These are phyloP conservation scores for Trichoderma brevicompactum DNA, from an alignment of 2,329 filamentous ascomycete genomes.

Conservation along the genomic window DNA sequence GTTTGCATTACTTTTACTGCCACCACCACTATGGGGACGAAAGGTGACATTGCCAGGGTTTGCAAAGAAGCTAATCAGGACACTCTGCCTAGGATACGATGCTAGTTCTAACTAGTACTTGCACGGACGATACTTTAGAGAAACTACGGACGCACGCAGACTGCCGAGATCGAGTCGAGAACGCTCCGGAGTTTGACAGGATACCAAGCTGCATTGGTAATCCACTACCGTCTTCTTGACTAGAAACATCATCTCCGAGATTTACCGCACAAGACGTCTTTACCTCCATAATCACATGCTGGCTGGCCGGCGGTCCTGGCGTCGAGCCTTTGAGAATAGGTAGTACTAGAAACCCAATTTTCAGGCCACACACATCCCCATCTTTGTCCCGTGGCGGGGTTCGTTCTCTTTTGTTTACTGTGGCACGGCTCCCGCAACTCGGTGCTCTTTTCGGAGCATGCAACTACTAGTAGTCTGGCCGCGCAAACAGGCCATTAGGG, in stretches of 20 bases:
- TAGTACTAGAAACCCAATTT: too few relatives aligned
- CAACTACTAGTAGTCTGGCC: too few relatives aligned
- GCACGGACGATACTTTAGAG: too few relatives aligned
- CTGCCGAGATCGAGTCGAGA: conserved; percentile 2
- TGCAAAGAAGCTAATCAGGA: not conserved
- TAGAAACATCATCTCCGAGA: too few relatives aligned
- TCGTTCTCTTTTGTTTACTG: not conserved
- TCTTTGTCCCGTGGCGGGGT: not conserved
- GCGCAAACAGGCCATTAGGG: not conserved
- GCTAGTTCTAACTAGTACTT: too few relatives aligned
- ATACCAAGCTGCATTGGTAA: not conserved
- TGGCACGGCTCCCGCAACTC: not conserved
- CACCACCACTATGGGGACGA: not conserved
- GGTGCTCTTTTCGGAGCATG: conserved; percentile 1
- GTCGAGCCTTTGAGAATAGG: too few relatives aligned
- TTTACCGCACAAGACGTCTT: too few relatives aligned
- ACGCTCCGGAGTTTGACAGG: not conserved
- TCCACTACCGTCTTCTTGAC: too few relatives aligned
- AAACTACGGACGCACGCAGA: not conserved
- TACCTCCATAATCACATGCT: too few relatives aligned
- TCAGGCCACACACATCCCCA: too few relatives aligned
- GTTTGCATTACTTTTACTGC: not conserved
- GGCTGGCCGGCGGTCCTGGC: too few relatives aligned
- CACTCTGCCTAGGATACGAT: too few relatives aligned
- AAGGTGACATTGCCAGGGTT: not conserved